A percentile compares a stretch with the other conserved stretches of the same genome.
Evolutionary conservation across 768 basidiomycete species (phyloP).

Genomic region (Termitomyces sp.): DNA sequence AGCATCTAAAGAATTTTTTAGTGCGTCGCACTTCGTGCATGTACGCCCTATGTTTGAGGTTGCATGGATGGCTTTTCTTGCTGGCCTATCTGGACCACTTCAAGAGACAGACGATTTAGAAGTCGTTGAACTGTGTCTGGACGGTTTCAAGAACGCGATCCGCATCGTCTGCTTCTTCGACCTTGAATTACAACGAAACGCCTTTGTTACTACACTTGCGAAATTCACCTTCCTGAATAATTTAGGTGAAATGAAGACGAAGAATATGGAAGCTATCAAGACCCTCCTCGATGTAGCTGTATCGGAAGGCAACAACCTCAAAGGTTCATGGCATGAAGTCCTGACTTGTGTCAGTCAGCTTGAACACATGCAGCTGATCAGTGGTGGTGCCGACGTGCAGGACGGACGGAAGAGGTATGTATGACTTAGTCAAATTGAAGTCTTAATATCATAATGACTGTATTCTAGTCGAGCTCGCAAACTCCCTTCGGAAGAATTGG

Average conservation of each 20-base stretch:
- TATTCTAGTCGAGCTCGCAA: slow-evolving; percentile 46
- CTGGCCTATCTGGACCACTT: slow-evolving; percentile 89
- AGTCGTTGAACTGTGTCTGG: slow-evolving; percentile 85
- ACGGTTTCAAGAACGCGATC: slow-evolving; percentile 97
- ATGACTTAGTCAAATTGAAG: neutral
- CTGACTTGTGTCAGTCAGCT: slow-evolving; percentile 96
- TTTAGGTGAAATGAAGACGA: slow-evolving; percentile 96
- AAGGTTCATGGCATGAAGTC: slow-evolving; percentile 95
- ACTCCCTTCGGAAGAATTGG: slow-evolving; percentile 86
- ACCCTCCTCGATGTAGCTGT: slow-evolving; percentile 91
- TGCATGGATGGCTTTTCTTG: slow-evolving; percentile 97
- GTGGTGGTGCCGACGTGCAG: slow-evolving; percentile 80
- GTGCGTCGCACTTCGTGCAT: slow-evolving; percentile 94
- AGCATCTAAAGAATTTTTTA: slow-evolving; percentile 84
- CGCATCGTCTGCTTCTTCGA: slow-evolving; percentile 97
- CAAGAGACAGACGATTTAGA: slow-evolving; percentile 96
- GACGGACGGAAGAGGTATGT: slow-evolving; percentile 83
- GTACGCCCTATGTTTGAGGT: slow-evolving; percentile 99
- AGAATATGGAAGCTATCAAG: slow-evolving; percentile 99
- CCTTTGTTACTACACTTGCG: slow-evolving; percentile 92
- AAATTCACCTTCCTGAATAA: slow-evolving; percentile 99
- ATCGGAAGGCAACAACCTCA: slow-evolving; percentile 94
- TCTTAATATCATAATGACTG: slow-evolving; percentile 5
- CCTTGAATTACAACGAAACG: slow-evolving; percentile 95
- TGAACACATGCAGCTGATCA: slow-evolving; percentile 97